These are phyloP conservation scores for Arthrobotrys sphaeroides DNA, from an alignment of 2,329 filamentous ascomycete genomes.

Conservation along the genomic window DNA sequence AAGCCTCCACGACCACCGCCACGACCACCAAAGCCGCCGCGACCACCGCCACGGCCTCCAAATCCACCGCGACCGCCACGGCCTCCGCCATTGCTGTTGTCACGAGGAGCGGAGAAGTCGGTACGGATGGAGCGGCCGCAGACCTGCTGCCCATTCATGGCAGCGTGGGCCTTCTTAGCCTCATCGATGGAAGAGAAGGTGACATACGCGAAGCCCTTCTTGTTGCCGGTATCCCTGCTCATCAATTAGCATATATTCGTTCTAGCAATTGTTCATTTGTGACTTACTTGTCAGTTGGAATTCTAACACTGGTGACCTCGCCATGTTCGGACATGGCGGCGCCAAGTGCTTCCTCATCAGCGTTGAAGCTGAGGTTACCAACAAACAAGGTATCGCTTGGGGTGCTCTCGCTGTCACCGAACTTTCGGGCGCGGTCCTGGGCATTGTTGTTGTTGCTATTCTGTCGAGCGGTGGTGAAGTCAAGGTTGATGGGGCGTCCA, in stretches of 20 bases:
- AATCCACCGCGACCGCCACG: slow-evolving; percentile 64
- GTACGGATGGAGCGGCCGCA: slow-evolving; percentile 79
- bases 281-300: slow-evolving; percentile 81
- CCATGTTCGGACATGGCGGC: slow-evolving; percentile 78
- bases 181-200: slow-evolving; percentile 84
- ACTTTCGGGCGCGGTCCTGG: slow-evolving; percentile 72
- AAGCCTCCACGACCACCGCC: slow-evolving; percentile 61
- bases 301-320: slow-evolving; percentile 79
- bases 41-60: slow-evolving; percentile 54
- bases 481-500: slow-evolving; percentile 78
- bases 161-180: slow-evolving; percentile 76
- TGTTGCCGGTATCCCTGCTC: slow-evolving; percentile 76
- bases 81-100: slow-evolving; percentile 67
- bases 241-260: slow-evolving; percentile 58
- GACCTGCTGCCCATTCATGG: slow-evolving; percentile 76
- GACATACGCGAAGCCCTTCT: slow-evolving; percentile 94
- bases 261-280: not conserved
- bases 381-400: slow-evolving; percentile 89
- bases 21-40: slow-evolving; percentile 64
- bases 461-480: slow-evolving; percentile 76
- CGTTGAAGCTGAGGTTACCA: slow-evolving; percentile 87
- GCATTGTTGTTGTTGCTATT: slow-evolving; percentile 66
- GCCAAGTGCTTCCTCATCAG: slow-evolving; percentile 77
- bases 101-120: slow-evolving; percentile 78
- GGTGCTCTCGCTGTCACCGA: slow-evolving; percentile 80